A percentile compares a stretch with the other conserved stretches of the same genome.
Conservation (phyloP, 2,329 filamentous ascomycete genomes). For the Trichoderma sp. region DNA sequence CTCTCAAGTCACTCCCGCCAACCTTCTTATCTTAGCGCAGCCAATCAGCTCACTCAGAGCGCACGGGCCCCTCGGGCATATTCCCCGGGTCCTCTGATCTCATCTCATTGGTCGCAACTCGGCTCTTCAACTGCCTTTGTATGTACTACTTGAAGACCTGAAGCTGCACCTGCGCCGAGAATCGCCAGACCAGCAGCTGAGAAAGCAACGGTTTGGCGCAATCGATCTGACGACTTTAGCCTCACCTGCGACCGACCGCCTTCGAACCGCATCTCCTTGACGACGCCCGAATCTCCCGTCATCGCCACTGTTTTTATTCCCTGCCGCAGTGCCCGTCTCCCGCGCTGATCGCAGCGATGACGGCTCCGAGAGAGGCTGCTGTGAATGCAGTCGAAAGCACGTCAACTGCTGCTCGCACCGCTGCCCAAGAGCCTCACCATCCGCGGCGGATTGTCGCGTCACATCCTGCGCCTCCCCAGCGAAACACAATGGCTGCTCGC, state of each 20-base stretch:
- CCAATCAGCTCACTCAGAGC: background rate
- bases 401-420: slow-evolving; percentile 1
- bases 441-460: slow-evolving; percentile 23
- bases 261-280: background rate
- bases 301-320: background rate
- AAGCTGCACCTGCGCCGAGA: slow-evolving; percentile 12
- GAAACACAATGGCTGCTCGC: slow-evolving; percentile 36
- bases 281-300: background rate
- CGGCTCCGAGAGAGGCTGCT: slow-evolving; percentile 8
- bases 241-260: background rate
- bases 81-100: slow-evolving; percentile 19
- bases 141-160: slow-evolving; percentile 10
- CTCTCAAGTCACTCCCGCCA: slow-evolving; percentile 1
- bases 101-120: slow-evolving; percentile 22
- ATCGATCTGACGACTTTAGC: background rate
- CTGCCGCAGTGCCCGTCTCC: background rate
- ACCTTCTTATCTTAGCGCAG: background rate
- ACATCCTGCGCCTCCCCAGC: slow-evolving; percentile 27
- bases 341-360: slow-evolving; percentile 14
- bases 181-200: slow-evolving; percentile 14
- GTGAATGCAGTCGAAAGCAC: slow-evolving; percentile 3
- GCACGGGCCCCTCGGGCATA: slow-evolving; percentile 16
- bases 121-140: background rate
- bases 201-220: slow-evolving; percentile 4
- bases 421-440: slow-evolving; percentile 19